Evolutionary conservation across 257 asterid genomes (phyloP).

Genomic region (Verbascum thapsus): DNA sequence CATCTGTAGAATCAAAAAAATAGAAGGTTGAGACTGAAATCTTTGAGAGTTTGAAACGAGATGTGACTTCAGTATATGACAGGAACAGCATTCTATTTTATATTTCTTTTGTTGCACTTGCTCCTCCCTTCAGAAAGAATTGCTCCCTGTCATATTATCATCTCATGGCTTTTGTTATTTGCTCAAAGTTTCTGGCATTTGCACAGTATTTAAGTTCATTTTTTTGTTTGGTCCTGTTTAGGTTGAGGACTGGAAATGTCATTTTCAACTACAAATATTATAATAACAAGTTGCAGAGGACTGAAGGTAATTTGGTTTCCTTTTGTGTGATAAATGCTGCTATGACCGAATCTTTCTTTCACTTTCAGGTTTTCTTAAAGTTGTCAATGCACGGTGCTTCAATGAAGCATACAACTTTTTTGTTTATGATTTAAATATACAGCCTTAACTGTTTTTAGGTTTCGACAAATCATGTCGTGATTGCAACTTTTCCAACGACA

Average conservation of each 20-base stretch:
- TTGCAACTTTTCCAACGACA: not conserved
- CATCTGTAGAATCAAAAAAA: not conserved
- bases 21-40: not conserved
- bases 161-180: conserved; percentile 20
- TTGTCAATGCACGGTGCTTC: conserved; percentile 11
- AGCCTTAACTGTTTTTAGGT: conserved; percentile 2
- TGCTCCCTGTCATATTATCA: conserved; percentile 17
- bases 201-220: conserved; percentile 21
- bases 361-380: conserved; percentile 19
- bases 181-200: conserved; percentile 8
- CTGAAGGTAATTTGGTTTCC: conserved; percentile 73
- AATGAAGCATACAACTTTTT: conserved; percentile 5
- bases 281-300: conserved; percentile 82
- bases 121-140: conserved; percentile 2
- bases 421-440: not conserved
- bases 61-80: not conserved
- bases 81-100: conserved; percentile 1
- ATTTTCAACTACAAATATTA: conserved; percentile 91
- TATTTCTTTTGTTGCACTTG: not conserved
- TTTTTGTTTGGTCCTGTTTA: conserved; percentile 40
- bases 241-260: conserved; percentile 98
- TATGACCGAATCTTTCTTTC: conserved; percentile 2
- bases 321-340: conserved; percentile 18
- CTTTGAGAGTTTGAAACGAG: conserved; percentile 1
- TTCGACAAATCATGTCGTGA: not conserved